A percentile compares a stretch with the other conserved stretches of the same genome.
These are phyloP conservation scores for Rhizophora mangle DNA, from an alignment of 345 rosid species.

Conservation along the genomic window DNA sequence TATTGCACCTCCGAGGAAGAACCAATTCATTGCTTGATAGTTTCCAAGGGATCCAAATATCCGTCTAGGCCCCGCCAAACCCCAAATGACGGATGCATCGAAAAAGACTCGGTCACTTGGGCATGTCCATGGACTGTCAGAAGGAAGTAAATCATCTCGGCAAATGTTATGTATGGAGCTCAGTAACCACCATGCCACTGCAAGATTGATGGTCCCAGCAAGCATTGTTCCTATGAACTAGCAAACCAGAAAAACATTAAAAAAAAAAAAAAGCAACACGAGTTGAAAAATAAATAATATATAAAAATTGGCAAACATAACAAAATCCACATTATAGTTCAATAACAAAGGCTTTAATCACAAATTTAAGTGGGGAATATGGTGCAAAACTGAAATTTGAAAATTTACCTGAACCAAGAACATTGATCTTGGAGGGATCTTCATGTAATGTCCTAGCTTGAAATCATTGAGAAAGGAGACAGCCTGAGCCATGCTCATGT, in stretches of 20 bases:
- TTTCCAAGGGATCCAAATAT: conserved; percentile 74
- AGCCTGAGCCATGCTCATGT: conserved; percentile 88
- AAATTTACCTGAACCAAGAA: conserved; percentile 79
- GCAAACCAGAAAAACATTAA: not conserved
- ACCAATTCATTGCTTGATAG: conserved; percentile 78
- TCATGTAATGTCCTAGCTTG: conserved; percentile 96
- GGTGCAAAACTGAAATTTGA: not conserved
- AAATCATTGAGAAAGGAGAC: conserved; percentile 87
- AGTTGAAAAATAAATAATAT: no score
- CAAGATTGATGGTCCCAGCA: conserved; percentile 73
- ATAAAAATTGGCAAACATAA: no score
- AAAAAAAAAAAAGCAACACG: not conserved
- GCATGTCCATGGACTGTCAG: conserved; percentile 85
- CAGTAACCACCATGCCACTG: conserved; percentile 87
- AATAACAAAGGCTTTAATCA: not conserved
- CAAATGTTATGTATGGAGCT: conserved; percentile 68
- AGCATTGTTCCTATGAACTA: conserved; percentile 83
- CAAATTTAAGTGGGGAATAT: not conserved
- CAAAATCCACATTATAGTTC: no score
- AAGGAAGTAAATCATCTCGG: conserved; percentile 68
- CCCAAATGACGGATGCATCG: conserved; percentile 93
- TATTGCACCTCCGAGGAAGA: conserved; percentile 72
- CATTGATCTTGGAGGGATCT: conserved; percentile 96
- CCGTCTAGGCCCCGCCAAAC: conserved; percentile 72
- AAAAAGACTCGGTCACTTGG: conserved; percentile 81